phyloP scores from a whole-genome alignment of 2,329 filamentous ascomycete genomes.

The Colletotrichum lentis region DNA sequence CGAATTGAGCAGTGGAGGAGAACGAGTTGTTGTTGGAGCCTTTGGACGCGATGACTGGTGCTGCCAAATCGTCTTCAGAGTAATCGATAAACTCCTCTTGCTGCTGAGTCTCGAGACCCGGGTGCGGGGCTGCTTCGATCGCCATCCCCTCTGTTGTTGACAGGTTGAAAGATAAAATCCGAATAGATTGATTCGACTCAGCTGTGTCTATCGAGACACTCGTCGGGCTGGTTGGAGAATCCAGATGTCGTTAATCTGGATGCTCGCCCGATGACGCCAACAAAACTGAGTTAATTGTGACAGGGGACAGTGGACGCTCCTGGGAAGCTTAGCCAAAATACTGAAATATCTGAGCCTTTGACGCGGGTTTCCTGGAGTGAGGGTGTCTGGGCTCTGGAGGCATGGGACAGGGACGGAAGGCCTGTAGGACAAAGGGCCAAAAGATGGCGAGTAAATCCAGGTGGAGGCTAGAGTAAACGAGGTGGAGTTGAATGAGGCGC shows the following conservation, averaged over 20 bases:
- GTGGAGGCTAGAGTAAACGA: background rate
- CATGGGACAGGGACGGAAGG: background rate
- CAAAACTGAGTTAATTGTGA: background rate
- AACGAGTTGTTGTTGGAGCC: conserved; percentile 22
- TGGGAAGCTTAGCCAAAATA: background rate
- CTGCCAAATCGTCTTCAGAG: conserved; percentile 35
- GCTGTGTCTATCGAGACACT: background rate
- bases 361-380: background rate
- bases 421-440: conserved; percentile 19
- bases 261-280: conserved; percentile 6
- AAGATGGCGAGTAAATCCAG: conserved; percentile 12
- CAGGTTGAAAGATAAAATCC: background rate
- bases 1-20: conserved; percentile 24
- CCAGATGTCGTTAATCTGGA: conserved; percentile 7
- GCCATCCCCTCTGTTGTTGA: conserved; percentile 18
- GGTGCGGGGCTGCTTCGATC: conserved; percentile 23
- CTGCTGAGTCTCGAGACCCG: conserved; percentile 27
- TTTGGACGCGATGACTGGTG: conserved; percentile 13
- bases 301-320: background rate
- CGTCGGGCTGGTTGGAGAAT: background rate
- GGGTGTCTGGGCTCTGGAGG: background rate
- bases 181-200: background rate
- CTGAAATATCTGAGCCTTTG: background rate
- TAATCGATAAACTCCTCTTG: conserved; percentile 37
- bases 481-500: conserved; percentile 32